A percentile compares a stretch with the other conserved stretches of the same genome.
phyloP scores from a whole-genome alignment of 768 basidiomycete genomes.

The Omphalotus guepiniiformis region DNA sequence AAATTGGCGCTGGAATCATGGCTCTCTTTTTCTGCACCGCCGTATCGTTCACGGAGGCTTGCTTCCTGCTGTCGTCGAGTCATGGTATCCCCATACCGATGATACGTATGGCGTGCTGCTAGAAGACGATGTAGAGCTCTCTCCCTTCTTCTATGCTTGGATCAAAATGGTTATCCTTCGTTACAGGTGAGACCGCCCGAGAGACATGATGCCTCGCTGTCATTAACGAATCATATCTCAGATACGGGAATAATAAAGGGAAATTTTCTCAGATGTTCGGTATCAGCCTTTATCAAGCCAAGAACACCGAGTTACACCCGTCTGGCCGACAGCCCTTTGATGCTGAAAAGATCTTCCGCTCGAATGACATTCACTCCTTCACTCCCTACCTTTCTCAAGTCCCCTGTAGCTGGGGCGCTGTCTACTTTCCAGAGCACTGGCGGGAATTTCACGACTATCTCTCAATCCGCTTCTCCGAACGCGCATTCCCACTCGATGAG shows the following conservation, averaged over 20 bases:
- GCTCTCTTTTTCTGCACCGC: slow-evolving; percentile 57
- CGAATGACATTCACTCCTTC: slow-evolving; percentile 32
- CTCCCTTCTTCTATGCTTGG: slow-evolving; percentile 84
- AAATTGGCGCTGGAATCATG: slow-evolving; percentile 56
- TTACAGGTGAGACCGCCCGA: slow-evolving; percentile 72
- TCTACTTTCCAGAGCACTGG: slow-evolving; percentile 90
- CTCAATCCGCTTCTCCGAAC: slow-evolving; percentile 61
- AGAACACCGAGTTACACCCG: slow-evolving; percentile 67
- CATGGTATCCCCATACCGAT: slow-evolving; percentile 78
- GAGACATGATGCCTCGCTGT: not conserved
- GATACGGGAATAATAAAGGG: slow-evolving; percentile 47
- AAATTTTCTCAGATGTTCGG: slow-evolving; percentile 58
- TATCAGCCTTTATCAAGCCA: slow-evolving; percentile 84
- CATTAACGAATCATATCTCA: slow-evolving; percentile 21
- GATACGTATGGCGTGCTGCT: slow-evolving; percentile 76
- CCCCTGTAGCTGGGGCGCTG: slow-evolving; percentile 89
- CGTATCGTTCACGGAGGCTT: slow-evolving; percentile 78
- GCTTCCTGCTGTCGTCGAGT: slow-evolving; percentile 80
- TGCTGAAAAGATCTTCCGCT: slow-evolving; percentile 54
- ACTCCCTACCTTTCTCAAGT: slow-evolving; percentile 83
- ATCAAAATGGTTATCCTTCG: slow-evolving; percentile 72
- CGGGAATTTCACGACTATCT: slow-evolving; percentile 82
- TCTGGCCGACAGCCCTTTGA: slow-evolving; percentile 67
- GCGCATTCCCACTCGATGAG: slow-evolving; percentile 21
- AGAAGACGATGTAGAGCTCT: slow-evolving; percentile 85